Evolutionary conservation across 2,329 filamentous ascomycete genomes (phyloP).

Genomic region (Cadophora luteo-olivacea): DNA sequence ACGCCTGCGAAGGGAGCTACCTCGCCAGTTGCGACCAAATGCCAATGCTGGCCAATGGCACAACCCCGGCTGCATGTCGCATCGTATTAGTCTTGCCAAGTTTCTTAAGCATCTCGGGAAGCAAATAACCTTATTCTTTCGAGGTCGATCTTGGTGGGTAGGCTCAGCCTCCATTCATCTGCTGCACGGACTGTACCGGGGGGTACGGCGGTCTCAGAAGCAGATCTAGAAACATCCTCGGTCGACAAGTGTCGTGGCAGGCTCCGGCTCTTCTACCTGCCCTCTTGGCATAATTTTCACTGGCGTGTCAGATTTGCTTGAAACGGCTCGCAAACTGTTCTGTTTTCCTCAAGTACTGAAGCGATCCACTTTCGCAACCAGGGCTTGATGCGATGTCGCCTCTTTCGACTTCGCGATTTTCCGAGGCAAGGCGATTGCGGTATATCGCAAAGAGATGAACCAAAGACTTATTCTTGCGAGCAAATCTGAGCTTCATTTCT

Average conservation of each 20-base stretch:
- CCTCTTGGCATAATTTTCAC: background rate
- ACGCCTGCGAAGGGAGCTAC: background rate
- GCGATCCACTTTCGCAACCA: background rate
- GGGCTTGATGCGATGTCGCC: background rate
- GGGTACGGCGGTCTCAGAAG: background rate
- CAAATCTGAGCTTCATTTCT: background rate
- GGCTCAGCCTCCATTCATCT: background rate
- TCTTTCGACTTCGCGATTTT: background rate
- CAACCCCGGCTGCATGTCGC: background rate
- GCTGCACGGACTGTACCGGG: conserved; percentile 3
- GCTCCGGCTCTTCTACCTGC: background rate
- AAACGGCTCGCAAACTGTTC: conserved; percentile 1
- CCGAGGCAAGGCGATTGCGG: background rate
- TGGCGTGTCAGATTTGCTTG: background rate
- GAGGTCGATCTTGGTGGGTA: background rate
- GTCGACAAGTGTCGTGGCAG: background rate
- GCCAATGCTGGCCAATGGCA: background rate
- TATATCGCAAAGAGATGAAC: background rate
- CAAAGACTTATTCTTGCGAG: background rate
- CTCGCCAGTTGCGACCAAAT: background rate
- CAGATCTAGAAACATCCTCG: conserved; percentile 2
- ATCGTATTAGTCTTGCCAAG: background rate
- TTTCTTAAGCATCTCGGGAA: conserved; percentile 6
- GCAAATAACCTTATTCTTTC: conserved; percentile 11
- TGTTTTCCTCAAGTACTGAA: background rate